phyloP scores from a whole-genome alignment of 1,284 basidiomycete species.

The Anthracocystis panici-leucophaei region DNA sequence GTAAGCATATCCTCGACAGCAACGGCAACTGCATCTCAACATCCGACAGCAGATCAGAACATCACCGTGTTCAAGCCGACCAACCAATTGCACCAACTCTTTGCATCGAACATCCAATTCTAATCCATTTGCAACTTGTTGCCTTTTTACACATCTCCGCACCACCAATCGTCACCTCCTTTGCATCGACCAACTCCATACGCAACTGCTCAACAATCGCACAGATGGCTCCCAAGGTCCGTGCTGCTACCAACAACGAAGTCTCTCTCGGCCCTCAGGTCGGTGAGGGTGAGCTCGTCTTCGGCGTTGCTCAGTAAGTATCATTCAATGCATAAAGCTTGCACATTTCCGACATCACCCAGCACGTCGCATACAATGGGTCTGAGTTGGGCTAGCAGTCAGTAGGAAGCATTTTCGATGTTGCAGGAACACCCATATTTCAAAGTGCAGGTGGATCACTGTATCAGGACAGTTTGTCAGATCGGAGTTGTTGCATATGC shows the following conservation, averaged over 20 bases:
- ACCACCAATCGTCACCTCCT: slow-evolving; percentile 5
- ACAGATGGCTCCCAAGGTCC: slow-evolving; percentile 68
- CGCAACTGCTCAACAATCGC: slow-evolving; percentile 9
- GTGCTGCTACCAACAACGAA: slow-evolving; percentile 61
- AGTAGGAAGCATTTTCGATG: too few species aligned
- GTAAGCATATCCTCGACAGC: slow-evolving; percentile 36
- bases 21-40: slow-evolving; percentile 7
- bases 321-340: slow-evolving; percentile 3
- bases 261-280: slow-evolving; percentile 69
- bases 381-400: too few species aligned
- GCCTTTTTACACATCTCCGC: not conserved
- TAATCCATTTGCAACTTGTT: slow-evolving; percentile 15
- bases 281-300: slow-evolving; percentile 69
- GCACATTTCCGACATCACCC: not conserved
- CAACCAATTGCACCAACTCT: not conserved
- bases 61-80: not conserved
- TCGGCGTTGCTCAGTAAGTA: slow-evolving; percentile 68
- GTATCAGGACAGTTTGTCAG: too few species aligned
- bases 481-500: too few species aligned
- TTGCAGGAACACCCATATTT: too few species aligned
- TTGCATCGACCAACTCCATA: not conserved
- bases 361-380: slow-evolving; percentile 23
- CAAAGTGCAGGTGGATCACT: too few species aligned
- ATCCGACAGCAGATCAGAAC: slow-evolving; percentile 8
- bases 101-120: slow-evolving; percentile 16